Evolutionary conservation across 176 grass and related monocot genomes (phyloP).

Genomic region (Metroxylon sagu): DNA sequence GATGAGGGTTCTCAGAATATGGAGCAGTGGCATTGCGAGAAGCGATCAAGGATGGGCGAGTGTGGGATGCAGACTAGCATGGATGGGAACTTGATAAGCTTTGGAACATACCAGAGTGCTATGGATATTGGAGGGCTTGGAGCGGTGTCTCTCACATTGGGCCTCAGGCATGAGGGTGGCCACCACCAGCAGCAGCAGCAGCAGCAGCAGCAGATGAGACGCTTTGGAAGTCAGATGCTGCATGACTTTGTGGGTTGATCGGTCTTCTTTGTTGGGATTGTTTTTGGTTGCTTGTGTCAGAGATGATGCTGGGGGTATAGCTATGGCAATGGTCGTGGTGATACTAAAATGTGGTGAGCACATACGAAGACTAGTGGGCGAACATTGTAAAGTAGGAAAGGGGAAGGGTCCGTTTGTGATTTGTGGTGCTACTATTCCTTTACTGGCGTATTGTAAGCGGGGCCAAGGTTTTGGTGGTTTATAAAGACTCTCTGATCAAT

Average conservation of each 20-base stretch:
- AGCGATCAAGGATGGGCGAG: conserved; percentile 27
- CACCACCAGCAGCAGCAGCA: conserved; percentile 15
- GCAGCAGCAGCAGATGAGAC: conserved; percentile 23
- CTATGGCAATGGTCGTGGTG: no score
- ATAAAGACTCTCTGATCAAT: no score
- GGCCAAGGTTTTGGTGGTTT: no score
- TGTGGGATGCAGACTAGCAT: conserved; percentile 21
- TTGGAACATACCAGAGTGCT: conserved; percentile 21
- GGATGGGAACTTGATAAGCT: conserved; percentile 31
- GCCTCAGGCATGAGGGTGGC: conserved; percentile 34
- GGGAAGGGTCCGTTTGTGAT: no score
- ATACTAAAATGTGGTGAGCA: no score
- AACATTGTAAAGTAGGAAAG: no score
- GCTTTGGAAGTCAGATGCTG: conserved; percentile 31
- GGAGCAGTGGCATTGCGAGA: conserved; percentile 26
- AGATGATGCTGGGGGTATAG: no score
- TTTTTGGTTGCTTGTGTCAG: no score
- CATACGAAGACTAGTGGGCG: no score
- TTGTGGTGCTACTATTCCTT: no score
- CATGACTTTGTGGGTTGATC: conserved; percentile 36
- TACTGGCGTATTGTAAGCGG: no score
- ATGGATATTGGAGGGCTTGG: conserved; percentile 37
- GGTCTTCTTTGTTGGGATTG: background rate
- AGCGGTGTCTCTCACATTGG: conserved; percentile 42
- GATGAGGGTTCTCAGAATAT: background rate